Percentiles rank a stretch among this genome's conserved stretches.
Conservation (phyloP, 805 yeast genomes). For the Sugiyamaella chiloensis region DNA sequence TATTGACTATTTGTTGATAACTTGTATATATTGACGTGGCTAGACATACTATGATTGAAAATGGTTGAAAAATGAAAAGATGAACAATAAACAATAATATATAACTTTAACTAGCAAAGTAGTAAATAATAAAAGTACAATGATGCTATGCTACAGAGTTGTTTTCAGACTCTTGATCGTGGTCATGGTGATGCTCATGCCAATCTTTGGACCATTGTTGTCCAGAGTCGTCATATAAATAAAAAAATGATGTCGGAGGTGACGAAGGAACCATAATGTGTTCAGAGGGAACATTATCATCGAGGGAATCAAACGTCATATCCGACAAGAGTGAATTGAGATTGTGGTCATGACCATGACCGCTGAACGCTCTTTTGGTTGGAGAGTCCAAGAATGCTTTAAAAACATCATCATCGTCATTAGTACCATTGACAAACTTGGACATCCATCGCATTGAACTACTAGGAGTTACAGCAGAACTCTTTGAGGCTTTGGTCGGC, state of each 20-base stretch:
- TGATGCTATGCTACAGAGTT: slow-evolving; percentile 3
- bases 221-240: slow-evolving; percentile 12
- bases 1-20: too few relatives aligned
- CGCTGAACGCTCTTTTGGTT: slow-evolving; percentile 8
- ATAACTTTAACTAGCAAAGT: too few relatives aligned
- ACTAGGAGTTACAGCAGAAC: not conserved
- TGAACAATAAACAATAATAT: too few relatives aligned
- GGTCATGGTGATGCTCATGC: not conserved
- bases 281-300: not conserved
- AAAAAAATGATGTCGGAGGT: slow-evolving; percentile 16
- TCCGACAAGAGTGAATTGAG: slow-evolving; percentile 8
- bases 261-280: slow-evolving; percentile 16
- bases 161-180: too few relatives aligned
- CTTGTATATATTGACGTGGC: too few relatives aligned
- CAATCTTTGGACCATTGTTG: not conserved
- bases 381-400: slow-evolving; percentile 21
- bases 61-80: too few relatives aligned
- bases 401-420: slow-evolving; percentile 23
- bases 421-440: slow-evolving; percentile 15
- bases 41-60: too few relatives aligned
- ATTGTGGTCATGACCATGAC: slow-evolving; percentile 1
- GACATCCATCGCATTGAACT: slow-evolving; percentile 16
- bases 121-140: too few relatives aligned
- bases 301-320: slow-evolving; percentile 11
- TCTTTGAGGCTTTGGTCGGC: slow-evolving; percentile 12